phyloP scores from a whole-genome alignment of 768 basidiomycete genomes.

The Collybiopsis luxurians region DNA sequence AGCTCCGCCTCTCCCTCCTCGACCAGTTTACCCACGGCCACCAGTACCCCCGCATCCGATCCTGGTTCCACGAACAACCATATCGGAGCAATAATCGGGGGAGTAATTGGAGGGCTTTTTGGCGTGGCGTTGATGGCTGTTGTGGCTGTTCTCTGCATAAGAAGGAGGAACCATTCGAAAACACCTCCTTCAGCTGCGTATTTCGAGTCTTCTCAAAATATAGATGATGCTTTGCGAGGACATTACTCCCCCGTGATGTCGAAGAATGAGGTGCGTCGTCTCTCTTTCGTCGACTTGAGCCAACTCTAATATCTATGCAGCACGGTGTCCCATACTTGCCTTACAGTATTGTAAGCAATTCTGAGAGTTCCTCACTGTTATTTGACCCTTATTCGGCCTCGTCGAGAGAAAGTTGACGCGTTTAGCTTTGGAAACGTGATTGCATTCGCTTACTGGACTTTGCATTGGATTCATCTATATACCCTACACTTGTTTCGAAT shows the following conservation, averaged over 20 bases:
- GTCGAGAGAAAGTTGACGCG: neutral
- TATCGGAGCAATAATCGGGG: neutral
- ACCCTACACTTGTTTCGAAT: no score
- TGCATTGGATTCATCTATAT: no score
- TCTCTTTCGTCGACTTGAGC: neutral
- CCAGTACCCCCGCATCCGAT: neutral
- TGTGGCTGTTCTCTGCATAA: neutral
- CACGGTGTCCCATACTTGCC: neutral
- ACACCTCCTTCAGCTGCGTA: conserved; percentile 1
- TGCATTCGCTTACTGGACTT: no score
- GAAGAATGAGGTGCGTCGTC: neutral
- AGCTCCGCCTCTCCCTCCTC: neutral
- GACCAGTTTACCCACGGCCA: neutral
- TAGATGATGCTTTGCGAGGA: neutral
- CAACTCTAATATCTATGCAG: neutral
- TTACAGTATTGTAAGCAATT: neutral
- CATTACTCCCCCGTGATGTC: neutral
- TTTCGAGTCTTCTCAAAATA: neutral
- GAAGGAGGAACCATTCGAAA: neutral
- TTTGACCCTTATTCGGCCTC: neutral
- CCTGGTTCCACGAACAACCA: neutral
- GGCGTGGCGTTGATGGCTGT: neutral
- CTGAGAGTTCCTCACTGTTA: neutral
- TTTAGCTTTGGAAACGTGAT: neutral
- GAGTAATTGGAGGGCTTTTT: conserved; percentile 1